Conservation (phyloP, 1,139 yeast genomes). For the Sugiyamaella castrensis region DNA sequence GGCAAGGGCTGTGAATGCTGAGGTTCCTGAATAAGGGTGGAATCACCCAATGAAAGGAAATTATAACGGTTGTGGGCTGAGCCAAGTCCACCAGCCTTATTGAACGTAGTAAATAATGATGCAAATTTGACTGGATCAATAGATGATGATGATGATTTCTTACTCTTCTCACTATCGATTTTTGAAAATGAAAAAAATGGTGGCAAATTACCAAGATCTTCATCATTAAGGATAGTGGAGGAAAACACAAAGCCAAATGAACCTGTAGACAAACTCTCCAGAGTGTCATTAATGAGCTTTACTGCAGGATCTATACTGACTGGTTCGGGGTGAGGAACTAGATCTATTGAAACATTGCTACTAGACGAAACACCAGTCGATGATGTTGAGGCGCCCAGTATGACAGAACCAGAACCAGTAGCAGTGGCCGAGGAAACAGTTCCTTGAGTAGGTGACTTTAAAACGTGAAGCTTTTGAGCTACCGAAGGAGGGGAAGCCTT, state of each 20-base stretch:
- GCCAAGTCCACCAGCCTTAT: constrained; percentile 15
- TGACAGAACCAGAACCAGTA: background rate
- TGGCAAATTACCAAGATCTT: constrained; percentile 37
- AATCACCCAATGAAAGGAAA: constrained; percentile 6
- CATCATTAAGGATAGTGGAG: constrained; percentile 37
- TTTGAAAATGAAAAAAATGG: constrained; percentile 45
- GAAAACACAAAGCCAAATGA: constrained; percentile 39
- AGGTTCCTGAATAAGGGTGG: constrained; percentile 1
- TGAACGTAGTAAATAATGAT: constrained; percentile 17
- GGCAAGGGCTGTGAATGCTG: constrained; percentile 6
- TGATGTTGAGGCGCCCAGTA: background rate
- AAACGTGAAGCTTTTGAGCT: constrained; percentile 28
- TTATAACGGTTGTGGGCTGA: constrained; percentile 9
- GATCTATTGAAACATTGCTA: constrained; percentile 18
- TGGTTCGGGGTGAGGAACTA: constrained; percentile 26
- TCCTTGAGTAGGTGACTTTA: constrained; percentile 14
- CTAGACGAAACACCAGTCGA: constrained; percentile 12
- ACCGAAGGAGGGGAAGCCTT: constrained; percentile 30
- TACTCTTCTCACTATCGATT: constrained; percentile 31
- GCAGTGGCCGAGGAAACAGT: constrained; percentile 9
- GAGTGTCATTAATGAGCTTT: constrained; percentile 35
- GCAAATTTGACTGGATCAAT: constrained; percentile 11
- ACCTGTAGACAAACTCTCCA: constrained; percentile 34
- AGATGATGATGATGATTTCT: background rate
- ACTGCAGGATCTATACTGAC: constrained; percentile 33